These are phyloP conservation scores for Aspergillus proliferans DNA, from an alignment of 2,329 filamentous ascomycete genomes.

Conservation along the genomic window DNA sequence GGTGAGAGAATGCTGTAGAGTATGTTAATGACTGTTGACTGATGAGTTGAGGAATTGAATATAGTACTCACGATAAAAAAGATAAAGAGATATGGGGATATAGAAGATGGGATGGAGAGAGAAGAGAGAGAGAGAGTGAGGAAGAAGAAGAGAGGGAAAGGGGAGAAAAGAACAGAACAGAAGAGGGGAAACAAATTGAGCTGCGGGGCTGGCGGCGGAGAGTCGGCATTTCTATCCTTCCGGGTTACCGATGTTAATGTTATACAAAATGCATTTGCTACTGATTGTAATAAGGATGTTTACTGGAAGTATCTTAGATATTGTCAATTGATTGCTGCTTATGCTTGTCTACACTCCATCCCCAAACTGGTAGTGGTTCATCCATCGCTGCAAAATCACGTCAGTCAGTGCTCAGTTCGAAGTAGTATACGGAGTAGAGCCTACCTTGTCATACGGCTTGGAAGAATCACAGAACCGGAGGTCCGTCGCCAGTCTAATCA, in stretches of 20 bases:
- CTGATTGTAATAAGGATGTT: too few relatives aligned
- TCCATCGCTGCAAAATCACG: constrained; percentile 27
- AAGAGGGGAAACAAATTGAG: constrained; percentile 5
- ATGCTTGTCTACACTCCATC: constrained; percentile 22
- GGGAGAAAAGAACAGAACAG: constrained; percentile 7
- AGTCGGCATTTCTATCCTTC: constrained; percentile 1
- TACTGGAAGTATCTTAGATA: too few relatives aligned
- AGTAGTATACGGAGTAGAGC: background rate
- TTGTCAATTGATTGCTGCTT: background rate
- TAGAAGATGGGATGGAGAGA: constrained; percentile 6
- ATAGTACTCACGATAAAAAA: background rate
- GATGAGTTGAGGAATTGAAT: background rate
- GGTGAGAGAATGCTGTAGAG: background rate
- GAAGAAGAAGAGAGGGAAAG: constrained; percentile 8
- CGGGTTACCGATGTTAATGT: background rate
- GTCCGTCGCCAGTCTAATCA: constrained; percentile 52
- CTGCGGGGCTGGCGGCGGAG: background rate
- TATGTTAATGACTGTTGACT: constrained; percentile 12
- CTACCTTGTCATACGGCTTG: constrained; percentile 44
- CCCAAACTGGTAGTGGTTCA: constrained; percentile 32
- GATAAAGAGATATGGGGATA: background rate
- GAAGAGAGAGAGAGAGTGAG: constrained; percentile 8
- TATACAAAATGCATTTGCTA: background rate
- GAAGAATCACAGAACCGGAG: constrained; percentile 50
- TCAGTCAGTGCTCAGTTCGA: background rate